These are phyloP conservation scores for Aristolochia contorta DNA, from an alignment of 164 flowering plant species.

Conservation along the genomic window DNA sequence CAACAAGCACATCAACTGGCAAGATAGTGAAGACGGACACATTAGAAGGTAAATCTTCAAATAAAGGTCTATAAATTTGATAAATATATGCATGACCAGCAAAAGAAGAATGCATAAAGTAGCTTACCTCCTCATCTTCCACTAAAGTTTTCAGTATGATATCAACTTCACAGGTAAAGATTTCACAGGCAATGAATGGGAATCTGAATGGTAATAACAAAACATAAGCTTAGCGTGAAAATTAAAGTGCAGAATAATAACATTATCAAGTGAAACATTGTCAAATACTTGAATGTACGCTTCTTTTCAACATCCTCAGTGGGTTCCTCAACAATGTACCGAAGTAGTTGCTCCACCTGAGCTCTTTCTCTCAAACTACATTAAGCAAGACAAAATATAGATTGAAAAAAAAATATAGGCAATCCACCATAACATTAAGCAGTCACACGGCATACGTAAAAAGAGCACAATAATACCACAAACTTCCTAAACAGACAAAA, in stretches of 20 bases:
- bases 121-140: constrained; percentile 78
- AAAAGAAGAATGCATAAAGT: neutral
- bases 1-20: constrained; percentile 75
- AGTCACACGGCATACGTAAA: neutral
- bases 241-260: neutral
- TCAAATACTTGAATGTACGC: constrained; percentile 63
- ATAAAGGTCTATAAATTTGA: neutral
- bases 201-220: constrained; percentile 30
- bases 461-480: neutral
- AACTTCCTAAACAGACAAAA: neutral
- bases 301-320: constrained; percentile 69
- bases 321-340: constrained; percentile 82
- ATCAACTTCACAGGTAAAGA: constrained; percentile 94
- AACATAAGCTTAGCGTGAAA: neutral
- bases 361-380: constrained; percentile 68
- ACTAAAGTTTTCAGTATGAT: constrained; percentile 76
- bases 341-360: constrained; percentile 72
- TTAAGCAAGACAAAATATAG: constrained; percentile 3
- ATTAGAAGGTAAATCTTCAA: neutral
- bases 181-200: constrained; percentile 93
- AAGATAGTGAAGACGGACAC: constrained; percentile 2
- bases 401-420: neutral
- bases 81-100: neutral
- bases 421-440: neutral
- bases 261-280: neutral